phyloP scores from a whole-genome alignment of 2,329 filamentous ascomycete genomes.

The Furcasterigmium furcatum region DNA sequence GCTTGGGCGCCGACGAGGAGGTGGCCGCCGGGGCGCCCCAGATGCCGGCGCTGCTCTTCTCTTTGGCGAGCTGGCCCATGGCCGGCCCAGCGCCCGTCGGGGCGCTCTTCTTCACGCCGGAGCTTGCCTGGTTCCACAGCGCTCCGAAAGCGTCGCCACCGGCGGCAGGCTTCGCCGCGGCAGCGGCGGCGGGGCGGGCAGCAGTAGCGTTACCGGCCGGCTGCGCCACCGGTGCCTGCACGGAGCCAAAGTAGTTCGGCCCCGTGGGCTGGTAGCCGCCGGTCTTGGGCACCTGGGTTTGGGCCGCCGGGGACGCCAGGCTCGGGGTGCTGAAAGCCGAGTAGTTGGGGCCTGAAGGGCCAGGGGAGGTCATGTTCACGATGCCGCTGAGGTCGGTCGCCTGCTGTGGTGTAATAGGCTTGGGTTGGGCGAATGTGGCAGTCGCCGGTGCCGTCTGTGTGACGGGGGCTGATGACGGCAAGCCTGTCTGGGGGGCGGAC shows the following conservation, averaged over 20 bases:
- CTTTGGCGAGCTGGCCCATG: conserved; percentile 93
- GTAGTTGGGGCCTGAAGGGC: conserved; percentile 58
- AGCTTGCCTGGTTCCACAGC: conserved; percentile 75
- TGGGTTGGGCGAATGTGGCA: conserved; percentile 75
- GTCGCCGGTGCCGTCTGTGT: conserved; percentile 49
- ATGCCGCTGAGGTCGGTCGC: conserved; percentile 78
- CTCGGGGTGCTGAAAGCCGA: conserved; percentile 56
- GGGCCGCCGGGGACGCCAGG: conserved; percentile 31
- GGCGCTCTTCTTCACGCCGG: conserved; percentile 71
- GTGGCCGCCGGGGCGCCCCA: conserved; percentile 71
- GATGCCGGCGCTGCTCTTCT: conserved; percentile 91
- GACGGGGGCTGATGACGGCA: conserved; percentile 42
- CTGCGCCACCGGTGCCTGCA: conserved; percentile 43
- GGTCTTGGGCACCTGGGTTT: conserved; percentile 48
- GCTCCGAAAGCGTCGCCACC: conserved; percentile 87
- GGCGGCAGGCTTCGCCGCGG: conserved; percentile 52
- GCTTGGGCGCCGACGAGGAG: conserved; percentile 19
- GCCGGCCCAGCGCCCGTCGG: conserved; percentile 66
- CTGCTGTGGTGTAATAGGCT: conserved; percentile 81
- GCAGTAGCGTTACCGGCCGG: conserved; percentile 14
- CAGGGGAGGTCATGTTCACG: conserved; percentile 74
- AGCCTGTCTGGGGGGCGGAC: conserved; percentile 53
- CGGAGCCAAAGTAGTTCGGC: conserved; percentile 94
- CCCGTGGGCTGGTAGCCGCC: conserved; percentile 70
- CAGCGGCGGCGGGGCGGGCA: conserved; percentile 44